Evolutionary conservation across 495 filamentous ascomycete genomes (phyloP).

Genomic region (Xanthoparmelia taractica): DNA sequence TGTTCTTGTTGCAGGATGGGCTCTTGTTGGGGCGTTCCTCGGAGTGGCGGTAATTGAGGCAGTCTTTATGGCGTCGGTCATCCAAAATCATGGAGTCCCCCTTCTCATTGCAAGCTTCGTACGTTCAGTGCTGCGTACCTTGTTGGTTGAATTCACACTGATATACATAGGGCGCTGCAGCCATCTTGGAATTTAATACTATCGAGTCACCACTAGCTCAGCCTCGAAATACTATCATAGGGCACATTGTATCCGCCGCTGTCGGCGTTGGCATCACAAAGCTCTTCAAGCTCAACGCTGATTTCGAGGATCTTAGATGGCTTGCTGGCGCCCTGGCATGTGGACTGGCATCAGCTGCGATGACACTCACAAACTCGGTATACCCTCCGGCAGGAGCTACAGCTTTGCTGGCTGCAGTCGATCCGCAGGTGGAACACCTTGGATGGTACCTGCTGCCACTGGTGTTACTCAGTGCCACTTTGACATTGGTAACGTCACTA

Average conservation of each 20-base stretch:
- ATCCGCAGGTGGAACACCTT: constrained; percentile 45
- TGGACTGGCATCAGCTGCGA: constrained; percentile 58
- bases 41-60: constrained; percentile 43
- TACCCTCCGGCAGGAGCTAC: constrained; percentile 89
- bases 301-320: constrained; percentile 47
- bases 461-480: constrained; percentile 52
- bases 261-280: constrained; percentile 63
- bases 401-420: constrained; percentile 66
- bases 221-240: constrained; percentile 67
- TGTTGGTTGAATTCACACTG: not conserved
- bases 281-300: constrained; percentile 55
- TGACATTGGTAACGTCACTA: constrained; percentile 62
- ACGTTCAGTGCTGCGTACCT: not conserved
- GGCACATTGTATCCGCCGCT: constrained; percentile 60
- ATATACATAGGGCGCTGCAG: constrained; percentile 57
- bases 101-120: constrained; percentile 23
- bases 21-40: constrained; percentile 47
- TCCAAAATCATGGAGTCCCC: constrained; percentile 16
- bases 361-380: constrained; percentile 70
- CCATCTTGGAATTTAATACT: constrained; percentile 64
- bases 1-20: constrained; percentile 42
- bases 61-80: constrained; percentile 27
- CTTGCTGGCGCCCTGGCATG: constrained; percentile 64
- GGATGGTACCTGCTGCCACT: constrained; percentile 70
- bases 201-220: constrained; percentile 80